Base-by-base conservation (phyloP, 2,329 filamentous ascomycete species). In the Chaetomium sp. region DNA sequence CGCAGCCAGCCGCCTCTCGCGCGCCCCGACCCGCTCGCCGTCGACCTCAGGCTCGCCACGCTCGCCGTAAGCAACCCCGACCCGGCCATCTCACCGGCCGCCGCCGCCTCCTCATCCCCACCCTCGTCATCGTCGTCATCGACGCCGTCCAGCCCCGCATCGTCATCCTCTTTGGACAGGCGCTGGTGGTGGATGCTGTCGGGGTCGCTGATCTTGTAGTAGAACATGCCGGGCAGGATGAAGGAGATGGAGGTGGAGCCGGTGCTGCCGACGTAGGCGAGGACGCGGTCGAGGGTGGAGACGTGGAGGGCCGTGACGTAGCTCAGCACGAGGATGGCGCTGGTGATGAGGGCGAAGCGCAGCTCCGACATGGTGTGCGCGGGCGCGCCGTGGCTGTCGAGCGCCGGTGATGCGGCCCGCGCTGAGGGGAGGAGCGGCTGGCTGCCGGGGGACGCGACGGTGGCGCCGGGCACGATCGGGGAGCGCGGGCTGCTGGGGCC, bases 201-300 rank as follows among this genome's bases (percentile, higher is more conserved):
- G 0, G 95, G 95, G 27, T 92, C 88, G 13, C 92, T 96, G 66
- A 99, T 98, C 78, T 98, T 98, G 80, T 98, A 99, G 78, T 98
- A 99, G 77, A 99, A 99, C 4, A 99, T 79, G 0, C 95, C 95
- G 0, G 95, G 95, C 0, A 99, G 83, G 69, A 99, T 98, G 75
- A 99, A 99, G 67, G 92, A 96, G 72, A 99, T 99, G 67, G 92
- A 92, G 0, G 95, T 99, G 59, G 90, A 94, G 60, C 95, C 95
- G 0, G 95, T 99, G 71, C 90, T 93, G 45, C 95, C 95, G 12
- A 99, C 95, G 71, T 97, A 99, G 0, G 95, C 94, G 0, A 99
- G 84, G 0, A 99, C 93, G 55, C 91, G 90, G 74, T 97, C 93
- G 3, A 99, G 84, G 13, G 90, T 95, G 23, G 88, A 91, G 3